Percentiles rank a stretch among this genome's conserved stretches.
Evolutionary conservation across 768 basidiomycete species (phyloP).

Genomic region (Mycena kentingensis): DNA sequence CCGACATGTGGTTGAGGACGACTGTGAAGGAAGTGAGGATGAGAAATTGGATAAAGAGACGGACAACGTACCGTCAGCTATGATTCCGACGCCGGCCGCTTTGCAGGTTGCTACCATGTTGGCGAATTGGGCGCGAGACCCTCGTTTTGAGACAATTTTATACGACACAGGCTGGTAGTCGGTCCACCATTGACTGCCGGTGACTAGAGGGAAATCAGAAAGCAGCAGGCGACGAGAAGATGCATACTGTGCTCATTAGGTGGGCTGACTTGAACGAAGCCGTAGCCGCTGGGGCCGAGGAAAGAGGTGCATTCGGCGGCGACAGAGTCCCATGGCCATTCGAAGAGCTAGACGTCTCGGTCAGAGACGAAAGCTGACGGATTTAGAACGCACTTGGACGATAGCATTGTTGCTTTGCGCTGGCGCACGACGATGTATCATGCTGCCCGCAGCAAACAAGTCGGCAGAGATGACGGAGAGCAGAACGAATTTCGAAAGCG

Average conservation of each 20-base stretch:
- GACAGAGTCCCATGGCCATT: conserved; percentile 32
- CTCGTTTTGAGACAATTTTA: conserved; percentile 35
- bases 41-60: neutral
- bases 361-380: neutral
- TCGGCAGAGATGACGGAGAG: neutral
- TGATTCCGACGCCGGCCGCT: conserved; percentile 32
- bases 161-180: conserved; percentile 55
- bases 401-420: neutral
- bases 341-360: conserved; percentile 14
- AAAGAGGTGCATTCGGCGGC: conserved; percentile 45
- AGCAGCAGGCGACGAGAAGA: neutral
- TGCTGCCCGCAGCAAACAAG: neutral
- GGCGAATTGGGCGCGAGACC: conserved; percentile 35
- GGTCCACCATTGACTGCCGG: conserved; percentile 48
- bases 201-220: conserved; percentile 9
- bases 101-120: conserved; percentile 34
- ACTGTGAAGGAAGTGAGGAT: conserved; percentile 17
- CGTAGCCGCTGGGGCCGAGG: conserved; percentile 46
- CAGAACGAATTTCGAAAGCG: neutral
- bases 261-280: conserved; percentile 35
- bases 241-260: conserved; percentile 16
- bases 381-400: neutral
- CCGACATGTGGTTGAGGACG: conserved; percentile 46
- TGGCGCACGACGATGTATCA: neutral
- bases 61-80: conserved; percentile 27